These are phyloP conservation scores for Zea luxurians DNA, from an alignment of 176 grass and related monocot species.

Conservation along the genomic window DNA sequence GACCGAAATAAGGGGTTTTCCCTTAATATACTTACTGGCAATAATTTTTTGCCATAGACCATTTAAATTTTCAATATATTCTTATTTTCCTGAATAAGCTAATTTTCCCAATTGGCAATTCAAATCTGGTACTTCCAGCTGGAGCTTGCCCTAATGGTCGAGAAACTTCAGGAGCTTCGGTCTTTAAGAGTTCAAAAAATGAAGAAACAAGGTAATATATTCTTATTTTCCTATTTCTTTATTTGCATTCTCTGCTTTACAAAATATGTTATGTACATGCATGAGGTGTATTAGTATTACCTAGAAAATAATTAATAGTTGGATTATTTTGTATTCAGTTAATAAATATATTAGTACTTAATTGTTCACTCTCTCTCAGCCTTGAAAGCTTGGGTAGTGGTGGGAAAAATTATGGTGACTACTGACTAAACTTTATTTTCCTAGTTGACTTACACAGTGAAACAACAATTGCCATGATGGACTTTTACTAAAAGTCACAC, in stretches of 20 bases:
- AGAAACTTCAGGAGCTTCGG: slow-evolving; percentile 98
- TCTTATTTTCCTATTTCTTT: background rate
- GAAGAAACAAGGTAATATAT: slow-evolving; percentile 87
- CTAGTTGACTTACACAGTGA: background rate
- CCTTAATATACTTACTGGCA: too few relatives aligned
- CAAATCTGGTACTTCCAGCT: slow-evolving; percentile 61
- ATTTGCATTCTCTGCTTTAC: background rate
- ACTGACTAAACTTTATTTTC: background rate
- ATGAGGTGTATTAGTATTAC: too few relatives aligned
- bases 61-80: too few relatives aligned
- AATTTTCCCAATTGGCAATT: slow-evolving; percentile 16
- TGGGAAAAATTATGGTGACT: background rate
- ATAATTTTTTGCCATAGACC: too few relatives aligned
- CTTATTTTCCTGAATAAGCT: slow-evolving; percentile 21
- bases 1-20: too few relatives aligned
- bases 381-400: background rate
- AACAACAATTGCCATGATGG: background rate
- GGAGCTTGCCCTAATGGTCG: slow-evolving; percentile 84
- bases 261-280: background rate
- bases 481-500: background rate
- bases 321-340: slow-evolving; percentile 4
- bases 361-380: background rate
- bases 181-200: slow-evolving; percentile 88
- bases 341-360: slow-evolving; percentile 4
- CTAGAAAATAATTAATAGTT: background rate